A percentile compares a stretch with the other conserved stretches of the same genome.
phyloP scores from a whole-genome alignment of 106 monocot genomes.

The Chionographis japonica region DNA sequence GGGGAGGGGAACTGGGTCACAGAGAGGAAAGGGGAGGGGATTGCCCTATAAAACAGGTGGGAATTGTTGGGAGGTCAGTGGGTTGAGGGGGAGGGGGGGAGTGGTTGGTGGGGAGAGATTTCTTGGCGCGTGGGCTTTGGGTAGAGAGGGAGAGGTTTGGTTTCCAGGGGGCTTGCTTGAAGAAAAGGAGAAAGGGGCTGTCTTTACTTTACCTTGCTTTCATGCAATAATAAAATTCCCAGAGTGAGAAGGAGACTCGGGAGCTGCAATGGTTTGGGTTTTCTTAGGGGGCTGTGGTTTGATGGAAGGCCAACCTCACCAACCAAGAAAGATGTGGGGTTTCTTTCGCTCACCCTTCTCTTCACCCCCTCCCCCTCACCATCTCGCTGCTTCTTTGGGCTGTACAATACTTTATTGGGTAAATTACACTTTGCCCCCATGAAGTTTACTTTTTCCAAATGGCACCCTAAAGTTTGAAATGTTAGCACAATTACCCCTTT shows the following conservation, averaged over 20 bases:
- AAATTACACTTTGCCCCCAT: no score
- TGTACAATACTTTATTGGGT: no score
- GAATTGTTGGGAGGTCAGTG: neutral
- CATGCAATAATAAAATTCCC: neutral
- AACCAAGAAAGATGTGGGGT: neutral
- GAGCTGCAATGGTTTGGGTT: neutral
- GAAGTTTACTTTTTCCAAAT: no score
- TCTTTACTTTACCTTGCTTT: neutral
- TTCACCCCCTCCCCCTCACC: no score
- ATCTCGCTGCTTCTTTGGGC: no score
- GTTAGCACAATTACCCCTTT: no score
- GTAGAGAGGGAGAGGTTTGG: neutral
- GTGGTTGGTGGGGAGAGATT: slow-evolving; percentile 6
- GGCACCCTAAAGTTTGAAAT: no score
- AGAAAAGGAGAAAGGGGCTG: slow-evolving; percentile 3
- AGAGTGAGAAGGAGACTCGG: neutral
- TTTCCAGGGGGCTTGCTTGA: slow-evolving; percentile 10
- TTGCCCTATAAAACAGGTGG: no score
- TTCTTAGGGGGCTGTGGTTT: neutral
- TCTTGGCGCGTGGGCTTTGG: neutral
- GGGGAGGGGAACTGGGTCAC: no score
- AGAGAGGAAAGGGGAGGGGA: no score
- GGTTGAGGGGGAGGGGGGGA: neutral
- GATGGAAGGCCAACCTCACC: neutral
- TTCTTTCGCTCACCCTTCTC: neutral